Conservation (phyloP, 345 rosid species). For the Eucalyptus regnans region DNA sequence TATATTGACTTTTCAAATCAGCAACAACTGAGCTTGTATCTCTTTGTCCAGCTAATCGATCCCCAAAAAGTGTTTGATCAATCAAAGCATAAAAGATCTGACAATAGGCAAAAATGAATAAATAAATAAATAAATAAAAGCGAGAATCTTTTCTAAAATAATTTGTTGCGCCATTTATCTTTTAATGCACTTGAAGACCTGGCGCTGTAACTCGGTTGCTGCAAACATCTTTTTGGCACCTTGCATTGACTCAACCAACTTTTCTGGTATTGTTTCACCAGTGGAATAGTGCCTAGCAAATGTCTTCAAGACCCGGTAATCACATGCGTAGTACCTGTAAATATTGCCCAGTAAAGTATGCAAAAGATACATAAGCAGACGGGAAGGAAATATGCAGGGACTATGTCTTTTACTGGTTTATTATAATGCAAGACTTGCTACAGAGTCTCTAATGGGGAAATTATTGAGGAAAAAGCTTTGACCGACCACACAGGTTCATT, state of each 20-base stretch:
- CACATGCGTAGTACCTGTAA: constrained; percentile 79
- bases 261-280: constrained; percentile 79
- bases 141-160: neutral
- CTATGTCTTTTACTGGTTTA: neutral
- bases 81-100: constrained; percentile 71
- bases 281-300: constrained; percentile 84
- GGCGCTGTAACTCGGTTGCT: constrained; percentile 92
- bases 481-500: neutral
- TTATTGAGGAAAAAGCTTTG: neutral
- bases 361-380: neutral
- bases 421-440: neutral
- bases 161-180: neutral
- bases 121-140: neutral
- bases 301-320: constrained; percentile 67
- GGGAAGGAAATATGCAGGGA: neutral
- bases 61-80: constrained; percentile 86
- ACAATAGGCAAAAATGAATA: neutral
- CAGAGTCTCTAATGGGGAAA: neutral
- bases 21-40: constrained; percentile 55
- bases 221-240: constrained; percentile 88
- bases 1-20: constrained; percentile 50
- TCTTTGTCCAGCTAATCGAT: constrained; percentile 28
- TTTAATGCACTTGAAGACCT: constrained; percentile 27
- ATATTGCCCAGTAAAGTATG: constrained; percentile 1
- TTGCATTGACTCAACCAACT: constrained; percentile 70